Base-by-base conservation (phyloP, 164 flowering plant species). In the Tetracentron sinense region DNA sequence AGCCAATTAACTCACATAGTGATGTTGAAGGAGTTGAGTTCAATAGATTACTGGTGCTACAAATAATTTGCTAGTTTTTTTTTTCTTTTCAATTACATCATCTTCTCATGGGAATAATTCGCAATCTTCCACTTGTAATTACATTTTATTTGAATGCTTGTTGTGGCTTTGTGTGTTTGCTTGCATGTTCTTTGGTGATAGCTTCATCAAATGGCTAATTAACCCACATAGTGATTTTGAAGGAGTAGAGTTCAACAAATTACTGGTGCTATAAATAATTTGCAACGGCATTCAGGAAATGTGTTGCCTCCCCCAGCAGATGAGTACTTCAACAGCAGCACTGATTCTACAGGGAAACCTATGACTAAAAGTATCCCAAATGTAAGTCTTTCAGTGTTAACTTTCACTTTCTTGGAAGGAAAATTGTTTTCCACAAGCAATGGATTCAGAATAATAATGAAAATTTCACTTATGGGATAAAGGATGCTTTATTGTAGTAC, bases 161-260 rank as follows among this genome's bases (percentile, higher is more conserved):
- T n/a, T n/a, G n/a, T n/a, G n/a, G n/a, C n/a, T n/a, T n/a, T n/a
- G n/a, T n/a, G n/a, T n/a, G n/a, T n/a, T n/a, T n/a, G n/a, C n/a
- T n/a, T n/a, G n/a, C n/a, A n/a, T n/a, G 12, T 20, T 20, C 10
- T 14, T 20, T 50, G n/a, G 7, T 29, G 12, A 14, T 20, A 0
- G 21, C 23, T 2, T 2, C 54, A 51, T 51, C 14, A 3, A 12
- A 25, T 44, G 63, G 48, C 30, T 64, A 1, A 2, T 48, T 47
- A 35, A 38, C 22, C 30, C n/a, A 12, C 11, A 50, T 54, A 12
- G 27, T 76, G 28, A 21, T 77, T 56, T 60, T 56, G 19, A 22
- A 81, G 88, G 76, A 72, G 77, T 81, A 79, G 81, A 72, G 83
- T 77, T 42, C 85, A 76, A 66, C 83, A 85, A 75, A 72, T 78